Conservation (phyloP, 129 eudicot species). For the Pseudognaphalium luteoalbum region DNA sequence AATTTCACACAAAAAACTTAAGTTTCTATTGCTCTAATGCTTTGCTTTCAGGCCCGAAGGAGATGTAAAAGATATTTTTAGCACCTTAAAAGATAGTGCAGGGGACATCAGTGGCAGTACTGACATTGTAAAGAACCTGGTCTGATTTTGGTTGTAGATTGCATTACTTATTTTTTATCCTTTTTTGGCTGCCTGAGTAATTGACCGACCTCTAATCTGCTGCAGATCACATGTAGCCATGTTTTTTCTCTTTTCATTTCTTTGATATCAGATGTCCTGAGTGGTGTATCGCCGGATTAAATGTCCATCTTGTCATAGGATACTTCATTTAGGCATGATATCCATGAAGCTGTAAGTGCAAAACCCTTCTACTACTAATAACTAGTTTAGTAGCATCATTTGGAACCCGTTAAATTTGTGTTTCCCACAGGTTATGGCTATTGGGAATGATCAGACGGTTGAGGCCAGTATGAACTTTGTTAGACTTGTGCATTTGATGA, state of each 20-base stretch:
- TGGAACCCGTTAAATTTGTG: too few relatives aligned
- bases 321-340: slow-evolving; percentile 71
- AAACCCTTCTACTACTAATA: background rate
- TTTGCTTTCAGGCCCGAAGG: slow-evolving; percentile 65
- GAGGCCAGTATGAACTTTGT: too few relatives aligned
- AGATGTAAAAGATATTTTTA: background rate
- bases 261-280: slow-evolving; percentile 80
- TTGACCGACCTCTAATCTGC: background rate
- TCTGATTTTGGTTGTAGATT: background rate
- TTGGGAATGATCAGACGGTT: too few relatives aligned
- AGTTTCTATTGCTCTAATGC: background rate
- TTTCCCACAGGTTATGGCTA: too few relatives aligned
- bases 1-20: slow-evolving; percentile 1
- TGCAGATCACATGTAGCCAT: slow-evolving; percentile 77
- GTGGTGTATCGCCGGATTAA: slow-evolving; percentile 56
- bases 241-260: slow-evolving; percentile 82
- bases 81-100: too few relatives aligned
- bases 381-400: too few relatives aligned
- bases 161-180: slow-evolving; percentile 5
- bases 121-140: too few relatives aligned
- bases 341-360: slow-evolving; percentile 71
- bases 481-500: too few relatives aligned
- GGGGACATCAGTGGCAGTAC: too few relatives aligned
- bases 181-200: background rate
- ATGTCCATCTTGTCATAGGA: slow-evolving; percentile 62